A percentile compares a stretch with the other conserved stretches of the same genome.
These are phyloP conservation scores for Nicotiana sylvestris DNA, from an alignment of 257 asterid species.

Conservation along the genomic window DNA sequence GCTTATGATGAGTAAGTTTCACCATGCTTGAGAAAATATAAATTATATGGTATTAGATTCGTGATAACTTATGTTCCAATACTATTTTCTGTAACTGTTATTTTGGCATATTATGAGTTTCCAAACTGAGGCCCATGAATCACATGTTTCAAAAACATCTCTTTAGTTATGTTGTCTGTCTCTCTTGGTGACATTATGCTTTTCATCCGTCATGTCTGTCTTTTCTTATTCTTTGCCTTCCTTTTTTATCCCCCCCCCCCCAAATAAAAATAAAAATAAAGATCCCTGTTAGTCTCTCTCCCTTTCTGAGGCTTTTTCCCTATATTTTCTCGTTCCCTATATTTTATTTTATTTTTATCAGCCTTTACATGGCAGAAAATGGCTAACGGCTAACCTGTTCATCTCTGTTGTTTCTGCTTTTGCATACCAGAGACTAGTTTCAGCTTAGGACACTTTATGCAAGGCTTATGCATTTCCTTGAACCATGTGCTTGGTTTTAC, in stretches of 20 bases:
- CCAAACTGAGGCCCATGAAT: not conserved
- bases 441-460: not conserved
- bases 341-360: not conserved
- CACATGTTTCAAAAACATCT: not conserved
- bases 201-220: not conserved
- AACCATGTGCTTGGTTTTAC: not conserved
- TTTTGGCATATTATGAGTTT: not conserved
- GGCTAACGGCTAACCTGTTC: not conserved
- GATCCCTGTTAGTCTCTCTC: not conserved
- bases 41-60: not conserved
- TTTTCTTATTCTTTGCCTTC: not conserved
- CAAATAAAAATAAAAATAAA: no score
- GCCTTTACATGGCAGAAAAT: not conserved
- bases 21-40: not conserved
- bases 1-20: conserved; percentile 90
- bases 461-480: not conserved
- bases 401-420: not conserved
- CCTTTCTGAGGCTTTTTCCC: not conserved
- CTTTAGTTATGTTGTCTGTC: not conserved
- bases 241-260: not conserved
- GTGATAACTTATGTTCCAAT: not conserved
- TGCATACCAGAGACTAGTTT: not conserved
- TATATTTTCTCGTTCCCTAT: not conserved
- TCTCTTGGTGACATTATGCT: not conserved
- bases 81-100: not conserved